Conservation (phyloP, 495 filamentous ascomycete genomes). For the Tuber borchii region DNA sequence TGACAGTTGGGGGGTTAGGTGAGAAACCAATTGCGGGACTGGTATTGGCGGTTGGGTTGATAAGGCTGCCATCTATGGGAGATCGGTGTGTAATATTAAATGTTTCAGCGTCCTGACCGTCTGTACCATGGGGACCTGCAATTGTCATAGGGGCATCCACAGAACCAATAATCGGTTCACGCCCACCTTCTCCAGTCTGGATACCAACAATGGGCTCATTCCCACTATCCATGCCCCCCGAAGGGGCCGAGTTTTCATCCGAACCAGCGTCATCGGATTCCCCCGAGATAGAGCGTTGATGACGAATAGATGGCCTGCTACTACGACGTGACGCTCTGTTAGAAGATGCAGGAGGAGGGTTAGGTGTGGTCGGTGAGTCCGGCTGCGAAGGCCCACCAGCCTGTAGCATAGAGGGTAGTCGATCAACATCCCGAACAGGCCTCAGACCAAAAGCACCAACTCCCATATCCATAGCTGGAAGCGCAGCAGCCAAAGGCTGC, state of each 20-base stretch:
- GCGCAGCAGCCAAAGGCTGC: conserved; percentile 62
- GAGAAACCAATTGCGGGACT: conserved; percentile 66
- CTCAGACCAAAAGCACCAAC: conserved; percentile 66
- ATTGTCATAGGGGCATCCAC: conserved; percentile 68
- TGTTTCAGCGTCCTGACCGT: conserved; percentile 74
- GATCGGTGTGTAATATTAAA: conserved; percentile 96
- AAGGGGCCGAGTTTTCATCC: conserved; percentile 68
- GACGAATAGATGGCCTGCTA: conserved; percentile 71
- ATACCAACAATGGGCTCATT: conserved; percentile 67
- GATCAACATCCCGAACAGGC: conserved; percentile 77
- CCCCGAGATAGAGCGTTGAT: conserved; percentile 78
- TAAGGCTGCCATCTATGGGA: conserved; percentile 77
- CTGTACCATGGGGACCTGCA: conserved; percentile 69
- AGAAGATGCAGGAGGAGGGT: conserved; percentile 49
- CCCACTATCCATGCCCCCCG: conserved; percentile 57
- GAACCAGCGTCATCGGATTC: conserved; percentile 79
- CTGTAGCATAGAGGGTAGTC: conserved; percentile 77
- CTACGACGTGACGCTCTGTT: conserved; percentile 42
- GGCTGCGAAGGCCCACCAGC: conserved; percentile 76
- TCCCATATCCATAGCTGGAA: conserved; percentile 64
- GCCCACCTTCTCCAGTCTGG: conserved; percentile 66
- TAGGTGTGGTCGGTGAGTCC: conserved; percentile 85
- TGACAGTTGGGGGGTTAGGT: conserved; percentile 65
- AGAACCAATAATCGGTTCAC: conserved; percentile 67
- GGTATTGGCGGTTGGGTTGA: conserved; percentile 56